phyloP scores from a whole-genome alignment of 2,329 filamentous ascomycete species.

The Fusarium agapanthi region DNA sequence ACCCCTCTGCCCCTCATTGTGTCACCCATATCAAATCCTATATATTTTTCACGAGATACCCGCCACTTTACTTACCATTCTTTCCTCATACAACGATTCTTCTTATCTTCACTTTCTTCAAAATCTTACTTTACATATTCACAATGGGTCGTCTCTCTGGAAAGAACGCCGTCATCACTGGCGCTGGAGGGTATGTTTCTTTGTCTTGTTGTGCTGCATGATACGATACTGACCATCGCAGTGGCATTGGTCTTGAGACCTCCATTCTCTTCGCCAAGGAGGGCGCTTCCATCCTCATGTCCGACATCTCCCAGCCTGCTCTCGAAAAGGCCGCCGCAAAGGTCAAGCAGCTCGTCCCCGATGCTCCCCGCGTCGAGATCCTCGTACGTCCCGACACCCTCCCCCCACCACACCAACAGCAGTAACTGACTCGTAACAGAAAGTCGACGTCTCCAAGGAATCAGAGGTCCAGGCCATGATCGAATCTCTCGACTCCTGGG shows the following conservation, averaged over 20 bases:
- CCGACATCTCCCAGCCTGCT: conserved; percentile 82
- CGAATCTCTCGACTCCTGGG: conserved; percentile 80
- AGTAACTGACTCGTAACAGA: conserved; percentile 28
- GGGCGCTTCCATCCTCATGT: conserved; percentile 85
- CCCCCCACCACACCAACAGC: neutral
- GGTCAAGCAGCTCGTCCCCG: conserved; percentile 75
- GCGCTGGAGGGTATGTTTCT: conserved; percentile 80
- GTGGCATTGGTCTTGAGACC: conserved; percentile 93
- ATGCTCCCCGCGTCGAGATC: conserved; percentile 69
- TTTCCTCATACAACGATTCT: neutral
- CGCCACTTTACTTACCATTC: neutral
- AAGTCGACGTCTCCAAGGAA: conserved; percentile 86
- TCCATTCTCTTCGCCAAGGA: conserved; percentile 89
- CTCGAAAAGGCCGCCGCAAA: conserved; percentile 80
- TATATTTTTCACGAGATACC: conserved; percentile 10
- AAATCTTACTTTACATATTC: conserved; percentile 37
- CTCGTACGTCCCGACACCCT: conserved; percentile 48
- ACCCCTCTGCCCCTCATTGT: conserved; percentile 3
- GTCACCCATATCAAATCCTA: conserved; percentile 1
- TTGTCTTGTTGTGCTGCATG: neutral
- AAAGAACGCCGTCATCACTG: conserved; percentile 79
- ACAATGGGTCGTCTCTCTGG: conserved; percentile 61
- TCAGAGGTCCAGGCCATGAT: conserved; percentile 78
- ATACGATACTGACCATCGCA: conserved; percentile 46
- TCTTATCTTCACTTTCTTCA: neutral